Base-by-base conservation (phyloP, 73 alveolate species). In the Blepharisma stoltei region DNA sequence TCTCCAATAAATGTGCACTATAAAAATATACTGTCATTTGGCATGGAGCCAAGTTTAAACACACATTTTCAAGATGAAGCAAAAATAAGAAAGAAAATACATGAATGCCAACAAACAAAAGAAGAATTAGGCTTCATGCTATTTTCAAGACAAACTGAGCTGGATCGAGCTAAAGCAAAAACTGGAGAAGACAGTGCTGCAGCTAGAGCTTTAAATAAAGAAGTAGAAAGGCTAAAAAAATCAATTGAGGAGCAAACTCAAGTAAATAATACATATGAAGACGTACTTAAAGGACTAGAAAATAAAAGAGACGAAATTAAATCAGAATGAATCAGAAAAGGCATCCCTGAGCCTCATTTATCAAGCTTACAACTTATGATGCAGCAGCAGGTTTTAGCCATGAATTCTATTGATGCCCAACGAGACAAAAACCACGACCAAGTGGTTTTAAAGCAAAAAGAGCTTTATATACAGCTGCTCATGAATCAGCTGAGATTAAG, bases 51-150 rank as follows among this genome's bases (percentile, higher is more conserved):
- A n/a, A n/a, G n/a, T 49, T 11, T 52, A 52, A 52, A 52, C 4
- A 52, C 66, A 20, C 66, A 52, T 52, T 52, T 52, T 52, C 66
- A 52, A 52, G 66, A 52, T 2, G 66, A 52, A 52, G 66, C 66
- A 52, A 52, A 52, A 52, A 14, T 20, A 1, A 0, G 66, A 14
- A 52, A 52, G 66, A 0, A 11, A 14, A 52, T 52, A 1, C 66
- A 52, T 52, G 27, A 52, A 20, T 11, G 5, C n/a, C 27, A 52
- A 4, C 66, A 52, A 52, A 52, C 0, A 14, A 52, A 14, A 52
- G 23, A 20, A 3, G 27, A 52, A 52, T 52, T 52, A 52, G 66
- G 66, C 66, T 52, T 52, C 23, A 20, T 52, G 23, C 23, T 20
- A 14, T 52, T 52, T 52, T 52, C 66, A 52, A 52, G 66, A 52